Base-by-base conservation (phyloP, 768 basidiomycete species). In the Vararia minispora region DNA sequence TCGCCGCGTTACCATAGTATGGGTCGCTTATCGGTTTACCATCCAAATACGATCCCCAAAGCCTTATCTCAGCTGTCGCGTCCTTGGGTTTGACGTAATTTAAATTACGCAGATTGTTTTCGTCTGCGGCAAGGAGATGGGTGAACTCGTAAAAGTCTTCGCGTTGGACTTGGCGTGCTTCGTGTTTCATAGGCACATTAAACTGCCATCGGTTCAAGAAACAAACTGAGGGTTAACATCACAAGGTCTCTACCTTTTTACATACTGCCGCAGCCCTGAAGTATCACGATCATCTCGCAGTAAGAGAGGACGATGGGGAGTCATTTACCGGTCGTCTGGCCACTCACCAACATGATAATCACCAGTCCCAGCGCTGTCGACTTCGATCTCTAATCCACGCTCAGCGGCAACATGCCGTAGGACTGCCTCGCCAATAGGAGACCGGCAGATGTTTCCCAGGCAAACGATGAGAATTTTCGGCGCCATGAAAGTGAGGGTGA, bases 341-440 rank as follows among this genome's bases (percentile, higher is more conserved):
- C 76, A 71, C 33, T 91, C 83, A 2, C 82, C 87, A 25, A 77
- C 57, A 50, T 95, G 90, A 57, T 90, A 92, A 11, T 72, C 79
- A 8, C 75, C 77, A 1, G 88, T 94, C 1, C 89, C 89, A 48
- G 81, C 83, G 35, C 85, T 88, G 49, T 91, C 87, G 22, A 91
- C 81, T 10, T 57, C 51, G 44, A 91, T 66, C 34, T 79, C 69
- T 28, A 86, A 52, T 10, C 74, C 75, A 24, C 83, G 75, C 49
- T 76, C 68, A 34, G 65, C 59, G 7, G 82, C 84, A 41, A 76
- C 69, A 38, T 86, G 68, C 43, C 62, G 66, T 22, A 92, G 67
- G 17, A 92, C 84, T 2, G 88, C 90, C 61, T 91, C 87, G 22
- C 88, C 90, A 76, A 94, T 87, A 0, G 90, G 89, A 17, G 86